Evolutionary conservation across 2,329 filamentous ascomycete species (phyloP), one percentile per base, ranked within the genome.

Genomic region (Sphaerostilbella broomeana): DNA sequence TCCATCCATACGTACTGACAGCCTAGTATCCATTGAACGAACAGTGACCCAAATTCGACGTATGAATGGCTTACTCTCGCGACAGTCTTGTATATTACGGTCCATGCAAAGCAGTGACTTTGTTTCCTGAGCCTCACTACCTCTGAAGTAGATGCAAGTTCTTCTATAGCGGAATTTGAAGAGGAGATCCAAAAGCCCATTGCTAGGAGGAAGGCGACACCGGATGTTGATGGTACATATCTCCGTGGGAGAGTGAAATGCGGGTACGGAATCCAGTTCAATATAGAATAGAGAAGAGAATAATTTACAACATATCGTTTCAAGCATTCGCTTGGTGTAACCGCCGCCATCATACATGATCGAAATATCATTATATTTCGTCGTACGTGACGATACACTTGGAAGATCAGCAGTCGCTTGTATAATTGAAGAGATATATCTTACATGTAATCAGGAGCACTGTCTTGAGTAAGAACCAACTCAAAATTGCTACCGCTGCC

Each of bases 201-300:
- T n/a, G 20, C 29, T 24, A 4, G 26, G 38, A 5, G 18, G 29
- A 7, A 41, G 11, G 9, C 38, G 24, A 22, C 32, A 41, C 4
- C 12, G 15, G 16, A 40, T 13, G 10, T 10, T 6, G 12, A 40
- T 6, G 6, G 20, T 34, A 10, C 25, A 41, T 11, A 26, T 18
- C 16, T 35, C 20, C 6, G 17, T 31, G 5, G 27, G 30, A 19
- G 24, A 13, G 20, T 41, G 36, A 19, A 41, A 41, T 3, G 19
- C 13, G 6, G 33, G 38, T 11, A 21, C 3, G 17, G n/a, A 8
- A 3, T 12, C 25, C 4, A 41, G 38, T 32, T 41, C 38, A 7
- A 41, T 32, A 24, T 41, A 41, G 12, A 41, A 41, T 12, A 41
- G 13, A 8, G 16, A 31, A 13, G 19, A 20, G 13, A 41, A 20